Conservation (phyloP, 805 yeast species). For the Groenewaldozyma salmanticensis region DNA sequence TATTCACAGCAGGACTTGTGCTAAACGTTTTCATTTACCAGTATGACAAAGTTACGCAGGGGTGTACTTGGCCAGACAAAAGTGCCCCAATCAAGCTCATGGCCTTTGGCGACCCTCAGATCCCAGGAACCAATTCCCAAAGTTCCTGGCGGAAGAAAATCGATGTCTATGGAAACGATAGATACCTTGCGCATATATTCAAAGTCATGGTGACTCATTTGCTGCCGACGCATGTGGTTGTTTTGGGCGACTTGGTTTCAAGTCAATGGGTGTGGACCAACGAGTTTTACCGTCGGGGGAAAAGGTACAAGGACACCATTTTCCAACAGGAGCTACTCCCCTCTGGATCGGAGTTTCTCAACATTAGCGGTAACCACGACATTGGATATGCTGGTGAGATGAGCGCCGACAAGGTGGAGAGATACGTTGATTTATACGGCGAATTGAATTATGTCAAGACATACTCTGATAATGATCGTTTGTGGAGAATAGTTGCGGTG, state of each 20-base stretch:
- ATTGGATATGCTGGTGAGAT: slow-evolving; percentile 94
- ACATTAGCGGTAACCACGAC: slow-evolving; percentile 92
- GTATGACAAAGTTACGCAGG: slow-evolving; percentile 32
- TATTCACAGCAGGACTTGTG: slow-evolving; percentile 34
- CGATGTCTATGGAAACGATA: slow-evolving; percentile 86
- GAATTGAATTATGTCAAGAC: slow-evolving; percentile 75
- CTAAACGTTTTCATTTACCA: slow-evolving; percentile 61
- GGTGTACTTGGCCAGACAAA: slow-evolving; percentile 12
- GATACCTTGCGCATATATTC: slow-evolving; percentile 78
- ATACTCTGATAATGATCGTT: slow-evolving; percentile 31
- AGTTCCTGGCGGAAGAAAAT: slow-evolving; percentile 65
- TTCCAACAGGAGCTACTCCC: slow-evolving; percentile 17
- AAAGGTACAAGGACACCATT: slow-evolving; percentile 37
- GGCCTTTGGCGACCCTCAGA: slow-evolving; percentile 95
- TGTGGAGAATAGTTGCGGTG: slow-evolving; percentile 80
- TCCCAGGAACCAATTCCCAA: slow-evolving; percentile 72
- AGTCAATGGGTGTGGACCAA: slow-evolving; percentile 91
- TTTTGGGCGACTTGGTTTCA: slow-evolving; percentile 86
- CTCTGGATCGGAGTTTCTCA: slow-evolving; percentile 39
- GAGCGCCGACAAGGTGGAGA: slow-evolving; percentile 78
- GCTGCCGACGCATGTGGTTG: slow-evolving; percentile 72
- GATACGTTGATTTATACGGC: slow-evolving; percentile 71
- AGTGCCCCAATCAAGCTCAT: slow-evolving; percentile 45
- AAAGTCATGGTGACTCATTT: slow-evolving; percentile 51
- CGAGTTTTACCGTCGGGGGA: slow-evolving; percentile 75